A percentile compares a stretch with the other conserved stretches of the same genome.
These are phyloP conservation scores for Bromus sterilis DNA, from an alignment of 176 grass and related monocot species.

Conservation along the genomic window DNA sequence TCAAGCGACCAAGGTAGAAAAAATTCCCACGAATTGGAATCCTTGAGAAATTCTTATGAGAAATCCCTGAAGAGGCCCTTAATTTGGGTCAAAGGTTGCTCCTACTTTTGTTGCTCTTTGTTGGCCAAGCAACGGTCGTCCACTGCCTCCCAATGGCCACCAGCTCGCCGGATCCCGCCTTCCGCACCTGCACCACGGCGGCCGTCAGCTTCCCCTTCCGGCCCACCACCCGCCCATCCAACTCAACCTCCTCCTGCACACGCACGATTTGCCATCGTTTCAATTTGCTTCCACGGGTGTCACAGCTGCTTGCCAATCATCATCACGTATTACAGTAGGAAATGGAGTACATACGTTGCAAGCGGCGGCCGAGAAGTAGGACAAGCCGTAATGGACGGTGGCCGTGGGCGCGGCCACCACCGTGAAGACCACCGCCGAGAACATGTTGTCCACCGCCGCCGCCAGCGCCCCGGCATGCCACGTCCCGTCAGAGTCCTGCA, in stretches of 20 bases:
- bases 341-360: background rate
- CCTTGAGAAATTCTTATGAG: no score
- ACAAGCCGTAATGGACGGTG: background rate
- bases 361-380: background rate
- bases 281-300: background rate
- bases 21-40: no score
- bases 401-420: background rate
- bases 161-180: constrained; percentile 22
- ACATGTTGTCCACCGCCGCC: background rate
- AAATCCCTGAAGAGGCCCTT: no score
- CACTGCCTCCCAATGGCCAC: constrained; percentile 42
- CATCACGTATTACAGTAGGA: background rate
- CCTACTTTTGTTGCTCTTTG: background rate
- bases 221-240: constrained; percentile 22
- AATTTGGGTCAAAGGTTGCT: background rate
- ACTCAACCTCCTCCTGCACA: constrained; percentile 38
- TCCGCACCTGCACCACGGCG: constrained; percentile 37
- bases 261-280: background rate
- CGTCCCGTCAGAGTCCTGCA: background rate
- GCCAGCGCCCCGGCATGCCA: background rate
- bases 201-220: constrained; percentile 38
- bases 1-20: no score
- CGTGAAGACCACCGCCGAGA: background rate
- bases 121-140: constrained; percentile 24
- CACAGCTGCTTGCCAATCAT: background rate